These are phyloP conservation scores for Myotisia sp. DNA, from an alignment of 2,329 filamentous ascomycete genomes.

Conservation along the genomic window DNA sequence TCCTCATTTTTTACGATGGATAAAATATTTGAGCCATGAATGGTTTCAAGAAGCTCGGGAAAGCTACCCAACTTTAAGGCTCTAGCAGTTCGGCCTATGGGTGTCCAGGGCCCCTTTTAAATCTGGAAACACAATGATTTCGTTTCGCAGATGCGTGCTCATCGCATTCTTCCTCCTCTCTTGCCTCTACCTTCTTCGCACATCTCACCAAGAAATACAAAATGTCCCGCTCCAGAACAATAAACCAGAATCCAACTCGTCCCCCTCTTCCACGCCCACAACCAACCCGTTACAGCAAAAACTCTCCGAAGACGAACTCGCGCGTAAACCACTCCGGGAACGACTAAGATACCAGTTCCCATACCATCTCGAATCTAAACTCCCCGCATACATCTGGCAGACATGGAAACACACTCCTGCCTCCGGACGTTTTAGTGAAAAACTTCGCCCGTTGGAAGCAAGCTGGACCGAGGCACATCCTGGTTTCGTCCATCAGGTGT, in stretches of 20 bases:
- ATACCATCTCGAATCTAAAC: conserved; percentile 76
- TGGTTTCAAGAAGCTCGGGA: too few species aligned
- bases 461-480: conserved; percentile 82
- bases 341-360: conserved; percentile 85
- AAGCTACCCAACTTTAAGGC: background rate
- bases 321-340: conserved; percentile 58
- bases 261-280: background rate
- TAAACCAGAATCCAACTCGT: conserved; percentile 10
- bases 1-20: too few species aligned
- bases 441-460: conserved; percentile 69
- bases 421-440: conserved; percentile 56
- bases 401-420: conserved; percentile 86
- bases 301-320: conserved; percentile 44
- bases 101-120: background rate
- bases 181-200: conserved; percentile 55
- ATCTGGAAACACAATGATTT: conserved; percentile 49
- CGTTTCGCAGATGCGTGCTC: conserved; percentile 60
- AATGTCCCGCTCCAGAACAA: conserved; percentile 29
- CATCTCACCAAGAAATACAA: conserved; percentile 40
- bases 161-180: conserved; percentile 55
- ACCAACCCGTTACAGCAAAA: background rate
- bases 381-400: conserved; percentile 98
- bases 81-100: too few species aligned
- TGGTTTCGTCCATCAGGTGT: conserved; percentile 87
- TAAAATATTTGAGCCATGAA: too few species aligned